A percentile compares a stretch with the other conserved stretches of the same genome.
These are phyloP conservation scores for Albifimbria verrucaria DNA, from an alignment of 2,329 filamentous ascomycete genomes.

Conservation along the genomic window DNA sequence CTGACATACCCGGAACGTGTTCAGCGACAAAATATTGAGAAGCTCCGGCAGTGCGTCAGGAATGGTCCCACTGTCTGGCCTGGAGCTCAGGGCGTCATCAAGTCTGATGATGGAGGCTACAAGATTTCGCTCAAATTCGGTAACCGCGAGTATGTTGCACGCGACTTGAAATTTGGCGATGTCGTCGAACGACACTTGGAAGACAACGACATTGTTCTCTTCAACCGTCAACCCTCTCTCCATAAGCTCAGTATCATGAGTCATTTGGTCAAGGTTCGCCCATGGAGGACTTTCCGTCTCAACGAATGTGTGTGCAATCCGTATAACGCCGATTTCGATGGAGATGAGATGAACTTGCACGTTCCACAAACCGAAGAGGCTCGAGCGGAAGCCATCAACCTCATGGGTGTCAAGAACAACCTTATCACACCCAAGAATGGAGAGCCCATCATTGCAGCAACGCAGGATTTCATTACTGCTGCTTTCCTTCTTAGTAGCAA, in stretches of 20 bases:
- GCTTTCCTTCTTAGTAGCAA: conserved; percentile 89
- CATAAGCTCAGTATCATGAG: conserved; percentile 99
- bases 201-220: conserved; percentile 92
- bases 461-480: conserved; percentile 97
- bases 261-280: conserved; percentile 88
- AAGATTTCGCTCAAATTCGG: conserved; percentile 75
- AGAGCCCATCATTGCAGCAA: conserved; percentile 97
- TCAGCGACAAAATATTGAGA: conserved; percentile 79
- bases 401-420: conserved; percentile 99
- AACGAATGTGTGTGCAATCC: conserved; percentile 98
- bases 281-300: conserved; percentile 91
- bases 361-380: conserved; percentile 98
- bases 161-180: conserved; percentile 76
- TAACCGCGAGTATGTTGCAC: conserved; percentile 67
- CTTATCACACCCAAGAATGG: conserved; percentile 94
- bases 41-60: conserved; percentile 68
- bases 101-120: conserved; percentile 55
- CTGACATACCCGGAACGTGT: conserved; percentile 92
- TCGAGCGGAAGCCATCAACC: conserved; percentile 85
- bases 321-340: conserved; percentile 98
- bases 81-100: conserved; percentile 79
- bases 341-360: conserved; percentile 98
- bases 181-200: conserved; percentile 92
- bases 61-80: conserved; percentile 80
- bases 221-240: conserved; percentile 95